Conservation (phyloP, 306 rosid genomes). For the Citrullus mucosospermus region DNA sequence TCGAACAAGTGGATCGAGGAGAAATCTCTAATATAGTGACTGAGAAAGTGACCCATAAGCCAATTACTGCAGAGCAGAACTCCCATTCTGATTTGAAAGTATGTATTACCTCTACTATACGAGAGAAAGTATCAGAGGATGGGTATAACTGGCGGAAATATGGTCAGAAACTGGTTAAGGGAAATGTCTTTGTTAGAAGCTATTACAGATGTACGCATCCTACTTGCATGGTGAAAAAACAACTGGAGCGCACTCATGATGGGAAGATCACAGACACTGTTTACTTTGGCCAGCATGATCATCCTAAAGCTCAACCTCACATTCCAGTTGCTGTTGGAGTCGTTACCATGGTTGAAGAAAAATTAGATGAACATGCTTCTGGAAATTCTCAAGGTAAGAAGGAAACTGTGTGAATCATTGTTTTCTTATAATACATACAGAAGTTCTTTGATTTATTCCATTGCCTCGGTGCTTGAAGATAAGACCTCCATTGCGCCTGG, state of each 20-base stretch:
- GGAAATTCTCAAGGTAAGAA: slow-evolving; percentile 37
- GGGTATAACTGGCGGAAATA: slow-evolving; percentile 94
- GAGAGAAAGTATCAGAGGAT: slow-evolving; percentile 59
- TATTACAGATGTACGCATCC: slow-evolving; percentile 80
- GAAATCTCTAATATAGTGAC: slow-evolving; percentile 18
- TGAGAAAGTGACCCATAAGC: slow-evolving; percentile 30
- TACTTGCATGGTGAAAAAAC: slow-evolving; percentile 66
- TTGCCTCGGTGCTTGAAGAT: slow-evolving; percentile 29
- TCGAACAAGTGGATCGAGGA: slow-evolving; percentile 29
- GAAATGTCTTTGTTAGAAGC: slow-evolving; percentile 63
- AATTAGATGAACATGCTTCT: slow-evolving; percentile 24
- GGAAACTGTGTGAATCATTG: slow-evolving; percentile 2
- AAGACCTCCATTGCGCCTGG: slow-evolving; percentile 29
- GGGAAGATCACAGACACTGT: slow-evolving; percentile 50
- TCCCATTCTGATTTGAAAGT: slow-evolving; percentile 31
- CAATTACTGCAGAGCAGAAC: slow-evolving; percentile 10
- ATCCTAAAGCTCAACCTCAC: slow-evolving; percentile 47
- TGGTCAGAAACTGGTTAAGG: slow-evolving; percentile 81
- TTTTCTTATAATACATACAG: slow-evolving; percentile 13
- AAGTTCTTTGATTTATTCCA: slow-evolving; percentile 21
- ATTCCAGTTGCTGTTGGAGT: slow-evolving; percentile 32
- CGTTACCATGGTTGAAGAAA: slow-evolving; percentile 30
- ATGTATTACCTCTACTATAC: slow-evolving; percentile 32
- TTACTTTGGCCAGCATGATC: slow-evolving; percentile 72
- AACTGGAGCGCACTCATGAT: slow-evolving; percentile 46